Percentiles rank a stretch among this genome's conserved stretches.
phyloP scores from a whole-genome alignment of 164 flowering plant genomes.

The Magnolia kwangsiensis region DNA sequence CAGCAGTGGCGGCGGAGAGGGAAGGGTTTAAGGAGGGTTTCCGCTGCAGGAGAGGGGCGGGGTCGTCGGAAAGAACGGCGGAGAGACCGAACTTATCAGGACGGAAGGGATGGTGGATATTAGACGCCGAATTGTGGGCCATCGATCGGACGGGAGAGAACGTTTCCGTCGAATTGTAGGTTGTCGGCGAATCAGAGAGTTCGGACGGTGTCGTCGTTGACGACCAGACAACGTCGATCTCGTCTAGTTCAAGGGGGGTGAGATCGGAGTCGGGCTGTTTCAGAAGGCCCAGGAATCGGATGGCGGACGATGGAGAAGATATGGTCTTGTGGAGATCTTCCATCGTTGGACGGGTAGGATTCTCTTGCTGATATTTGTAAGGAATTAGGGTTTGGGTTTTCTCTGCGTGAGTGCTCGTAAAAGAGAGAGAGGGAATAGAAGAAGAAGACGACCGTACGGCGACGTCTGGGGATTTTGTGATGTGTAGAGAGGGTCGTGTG shows the following conservation, averaged over 20 bases:
- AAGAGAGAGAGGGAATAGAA: neutral
- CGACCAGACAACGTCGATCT: slow-evolving; percentile 59
- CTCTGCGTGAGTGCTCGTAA: neutral
- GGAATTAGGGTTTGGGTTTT: neutral
- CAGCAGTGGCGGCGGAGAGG: slow-evolving; percentile 33
- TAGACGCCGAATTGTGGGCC: slow-evolving; percentile 12
- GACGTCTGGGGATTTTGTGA: neutral
- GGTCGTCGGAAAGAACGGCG: slow-evolving; percentile 37
- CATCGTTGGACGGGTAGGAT: neutral
- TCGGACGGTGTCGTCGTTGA: neutral
- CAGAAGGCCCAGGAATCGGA: slow-evolving; percentile 29
- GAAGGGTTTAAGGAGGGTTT: slow-evolving; percentile 32
- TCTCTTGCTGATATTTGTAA: neutral
- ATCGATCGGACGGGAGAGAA: slow-evolving; percentile 3
- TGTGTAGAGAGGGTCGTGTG: neutral
- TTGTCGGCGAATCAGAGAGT: slow-evolving; percentile 15
- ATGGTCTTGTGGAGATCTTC: slow-evolving; percentile 4
- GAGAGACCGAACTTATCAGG: slow-evolving; percentile 39
- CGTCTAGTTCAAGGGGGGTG: slow-evolving; percentile 37
- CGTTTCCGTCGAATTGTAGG: neutral
- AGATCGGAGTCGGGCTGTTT: slow-evolving; percentile 26
- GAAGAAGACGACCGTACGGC: neutral
- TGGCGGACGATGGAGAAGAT: slow-evolving; percentile 19
- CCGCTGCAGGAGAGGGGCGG: slow-evolving; percentile 27
- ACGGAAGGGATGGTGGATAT: slow-evolving; percentile 18